Base-by-base conservation (phyloP, 2,329 filamentous ascomycete genomes). In the Diplodia seriata region DNA sequence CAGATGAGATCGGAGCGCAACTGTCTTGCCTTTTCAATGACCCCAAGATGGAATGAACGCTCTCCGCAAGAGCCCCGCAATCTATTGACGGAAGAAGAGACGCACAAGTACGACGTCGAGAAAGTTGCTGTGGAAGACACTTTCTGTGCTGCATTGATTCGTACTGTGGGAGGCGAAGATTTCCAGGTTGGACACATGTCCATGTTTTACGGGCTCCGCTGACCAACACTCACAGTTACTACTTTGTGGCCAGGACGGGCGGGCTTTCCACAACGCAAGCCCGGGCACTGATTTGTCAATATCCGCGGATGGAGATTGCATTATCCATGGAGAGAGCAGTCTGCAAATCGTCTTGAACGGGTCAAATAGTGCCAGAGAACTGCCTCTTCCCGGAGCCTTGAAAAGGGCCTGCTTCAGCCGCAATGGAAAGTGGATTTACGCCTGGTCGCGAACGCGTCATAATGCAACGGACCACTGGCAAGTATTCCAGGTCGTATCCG, bases 391-490 rank as follows among this genome's bases (percentile, higher is more conserved):
- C 6, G 59, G 49, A 15, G 18, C 50, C 1, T 36, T 50, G 9
- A 63, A 50, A 14, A 40, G 6, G 7, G 50, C 62, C 14, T 53
- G 26, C 26, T 65, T 65, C 33, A 65, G 62, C 36, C 50, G n/a
- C 18, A 29, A 65, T 31, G 62, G 62, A 20, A 55, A 65, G 15
- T 43, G 33, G 31, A 55, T 65, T 1, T 65, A 55, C n/a, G 29
- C 29, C 23, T 65, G 62, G 62, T 63, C 62, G 23, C 47, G 49
- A 15, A 23, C 29, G 12, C 15, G n/a, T 23, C 9, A 14, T 12
- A 59, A 47, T 29, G 62, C 50, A 43, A 20, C 26, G 36, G 62
- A 65, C 49, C 23, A 55, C 50, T 65, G 50, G 50, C 31, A 54
- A 20, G 33, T 65, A 26, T 47, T 53, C 18, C 20, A 55, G 18